Evolutionary conservation across 2,329 filamentous ascomycete species (phyloP).

Genomic region (Chaetomiaceae sp.): DNA sequence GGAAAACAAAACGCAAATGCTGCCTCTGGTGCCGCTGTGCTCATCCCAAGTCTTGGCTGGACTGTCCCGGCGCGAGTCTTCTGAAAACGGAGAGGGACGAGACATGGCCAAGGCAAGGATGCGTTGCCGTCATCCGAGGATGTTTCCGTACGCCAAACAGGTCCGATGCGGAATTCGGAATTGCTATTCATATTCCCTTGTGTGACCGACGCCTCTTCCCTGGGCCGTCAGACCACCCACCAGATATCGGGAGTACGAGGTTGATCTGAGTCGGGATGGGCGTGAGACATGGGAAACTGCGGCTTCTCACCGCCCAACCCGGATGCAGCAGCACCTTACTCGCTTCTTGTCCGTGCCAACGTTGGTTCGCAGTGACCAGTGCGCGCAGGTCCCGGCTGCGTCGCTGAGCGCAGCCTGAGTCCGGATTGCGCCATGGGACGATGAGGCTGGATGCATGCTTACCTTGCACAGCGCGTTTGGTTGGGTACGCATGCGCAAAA

Average conservation of each 20-base stretch:
- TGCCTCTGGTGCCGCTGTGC: too few relatives aligned
- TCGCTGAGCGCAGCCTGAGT: slow-evolving; percentile 9
- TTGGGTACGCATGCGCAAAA: not conserved
- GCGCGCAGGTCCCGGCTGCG: not conserved
- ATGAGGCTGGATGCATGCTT: slow-evolving; percentile 1
- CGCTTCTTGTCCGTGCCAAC: not conserved
- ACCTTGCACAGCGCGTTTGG: not conserved
- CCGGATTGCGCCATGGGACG: slow-evolving; percentile 17
- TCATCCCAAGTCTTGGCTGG: not conserved
- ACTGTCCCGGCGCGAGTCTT: not conserved
- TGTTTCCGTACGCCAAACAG: not conserved
- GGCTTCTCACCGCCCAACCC: slow-evolving; percentile 1
- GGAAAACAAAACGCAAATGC: too few relatives aligned
- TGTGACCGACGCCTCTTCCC: slow-evolving; percentile 5
- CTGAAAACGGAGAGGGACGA: not conserved
- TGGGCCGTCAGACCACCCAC: not conserved
- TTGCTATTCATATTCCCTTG: slow-evolving; percentile 8
- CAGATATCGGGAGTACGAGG: slow-evolving; percentile 5
- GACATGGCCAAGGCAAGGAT: not conserved
- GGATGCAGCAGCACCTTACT: not conserved
- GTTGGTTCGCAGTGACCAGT: too few relatives aligned
- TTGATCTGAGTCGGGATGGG: not conserved
- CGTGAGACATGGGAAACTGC: not conserved
- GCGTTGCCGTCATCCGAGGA: not conserved
- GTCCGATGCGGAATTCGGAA: not conserved